A percentile compares a stretch with the other conserved stretches of the same genome.
Conservation (phyloP, 148 eudicot species). For the Rhododendron mucronatum region DNA sequence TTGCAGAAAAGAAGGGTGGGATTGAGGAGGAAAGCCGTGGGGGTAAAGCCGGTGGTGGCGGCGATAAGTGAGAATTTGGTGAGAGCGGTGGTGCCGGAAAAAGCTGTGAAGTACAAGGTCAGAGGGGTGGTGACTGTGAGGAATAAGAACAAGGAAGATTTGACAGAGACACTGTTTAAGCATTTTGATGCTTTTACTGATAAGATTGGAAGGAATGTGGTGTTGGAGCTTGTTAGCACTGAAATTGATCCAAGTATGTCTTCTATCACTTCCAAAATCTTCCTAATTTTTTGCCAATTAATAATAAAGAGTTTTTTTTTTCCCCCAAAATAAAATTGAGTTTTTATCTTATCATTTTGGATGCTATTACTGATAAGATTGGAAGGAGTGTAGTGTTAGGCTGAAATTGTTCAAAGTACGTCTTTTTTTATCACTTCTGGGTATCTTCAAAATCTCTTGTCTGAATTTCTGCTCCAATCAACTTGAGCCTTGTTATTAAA, state of each 20-base stretch:
- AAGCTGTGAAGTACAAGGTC: slow-evolving; percentile 54
- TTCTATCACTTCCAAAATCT: neutral
- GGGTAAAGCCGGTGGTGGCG: slow-evolving; percentile 26
- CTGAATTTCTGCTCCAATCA: neutral
- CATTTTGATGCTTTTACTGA: slow-evolving; percentile 66
- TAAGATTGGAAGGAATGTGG: slow-evolving; percentile 70
- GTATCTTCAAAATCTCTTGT: slow-evolving; percentile 51
- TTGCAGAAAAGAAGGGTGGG: slow-evolving; percentile 13
- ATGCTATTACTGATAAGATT: neutral
- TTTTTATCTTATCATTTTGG: neutral
- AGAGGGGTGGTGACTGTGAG: slow-evolving; percentile 83
- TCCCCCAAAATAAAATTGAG: neutral
- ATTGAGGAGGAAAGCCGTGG: slow-evolving; percentile 11
- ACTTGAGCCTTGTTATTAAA: neutral
- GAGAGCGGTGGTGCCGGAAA: slow-evolving; percentile 26
- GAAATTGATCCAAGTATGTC: slow-evolving; percentile 74
- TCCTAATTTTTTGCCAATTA: neutral
- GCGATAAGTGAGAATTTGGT: slow-evolving; percentile 65
- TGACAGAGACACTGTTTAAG: slow-evolving; percentile 51
- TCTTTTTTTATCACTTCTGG: too few species aligned
- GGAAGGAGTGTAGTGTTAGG: neutral
- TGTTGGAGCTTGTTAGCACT: slow-evolving; percentile 61
- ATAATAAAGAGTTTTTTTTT: neutral
- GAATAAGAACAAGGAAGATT: slow-evolving; percentile 75
- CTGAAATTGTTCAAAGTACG: slow-evolving; percentile 1